Evolutionary conservation across 2,329 filamentous ascomycete species (phyloP), one percentile per base, ranked within the genome.

Genomic region (Diaporthe ilicicola): DNA sequence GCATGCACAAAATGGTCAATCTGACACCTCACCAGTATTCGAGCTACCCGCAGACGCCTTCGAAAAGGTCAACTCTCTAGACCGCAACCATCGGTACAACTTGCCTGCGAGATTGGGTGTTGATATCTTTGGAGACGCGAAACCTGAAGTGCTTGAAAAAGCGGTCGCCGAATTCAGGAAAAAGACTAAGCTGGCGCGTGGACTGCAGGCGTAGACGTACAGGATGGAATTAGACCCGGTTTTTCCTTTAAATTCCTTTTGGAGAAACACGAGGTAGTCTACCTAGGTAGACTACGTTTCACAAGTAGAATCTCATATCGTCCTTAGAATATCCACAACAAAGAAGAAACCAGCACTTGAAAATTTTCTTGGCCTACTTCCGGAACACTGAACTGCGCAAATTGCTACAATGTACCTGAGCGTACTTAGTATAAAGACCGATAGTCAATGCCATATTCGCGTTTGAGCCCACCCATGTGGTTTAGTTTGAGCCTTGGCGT

Each of bases 71-170:
- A 48, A 62, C 4, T 61, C 66, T 24, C 55, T 74, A 32, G 73
- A 74, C 54, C 61, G 70, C 22, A 64, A 72, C 27, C 67, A 70
- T 34, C 54, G 70, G 22, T 70, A 74, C 50, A 73, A 73, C n/a
- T 46, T 73, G 12, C 69, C 61, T 7, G 65, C 65, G 15, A 54
- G 73, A 17, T 27, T 69, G 39, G 73, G 73, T 0, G 39, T 73
- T 29, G 68, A 74, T 12, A 71, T 74, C 22, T 74, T 74, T 27
- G 73, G 73, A 7, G 73, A 74, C 24, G 72, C 72, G 27, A 70
- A 72, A 37, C 71, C 72, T 3, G 72, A 48, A 10, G 62, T 69
- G 13, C 50, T 74, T 17, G 56, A 69, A n/a, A 69, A 69, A 19
- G 72, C 72, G 4, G 65, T 74, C 29, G 70, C 71, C 19, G 68